A percentile compares a stretch with the other conserved stretches of the same genome.
phyloP scores from a whole-genome alignment of 2,329 filamentous ascomycete genomes.

The Fusarium armeniacum region DNA sequence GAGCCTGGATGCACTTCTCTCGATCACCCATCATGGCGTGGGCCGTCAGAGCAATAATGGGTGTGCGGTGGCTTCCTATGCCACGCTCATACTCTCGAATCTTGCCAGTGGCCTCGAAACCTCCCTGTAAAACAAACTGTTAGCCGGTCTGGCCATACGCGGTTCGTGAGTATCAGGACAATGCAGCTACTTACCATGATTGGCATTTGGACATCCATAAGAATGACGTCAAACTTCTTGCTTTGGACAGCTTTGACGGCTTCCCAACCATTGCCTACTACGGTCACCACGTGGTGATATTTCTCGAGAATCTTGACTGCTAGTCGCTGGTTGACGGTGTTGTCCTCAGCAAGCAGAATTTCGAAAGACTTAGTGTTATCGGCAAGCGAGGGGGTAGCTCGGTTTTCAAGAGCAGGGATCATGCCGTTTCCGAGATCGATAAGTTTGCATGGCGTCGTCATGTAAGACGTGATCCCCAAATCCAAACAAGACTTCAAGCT shows the following conservation, averaged over 20 bases:
- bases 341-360: constrained; percentile 95
- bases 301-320: constrained; percentile 98
- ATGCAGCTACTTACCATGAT: constrained; percentile 78
- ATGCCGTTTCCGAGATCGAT: constrained; percentile 97
- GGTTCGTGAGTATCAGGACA: not conserved
- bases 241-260: constrained; percentile 93
- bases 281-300: constrained; percentile 91
- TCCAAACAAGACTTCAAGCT: constrained; percentile 94
- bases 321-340: constrained; percentile 94
- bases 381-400: constrained; percentile 89
- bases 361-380: constrained; percentile 97
- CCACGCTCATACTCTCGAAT: constrained; percentile 95
- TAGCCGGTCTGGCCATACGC: constrained; percentile 48
- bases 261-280: constrained; percentile 94
- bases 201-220: constrained; percentile 99
- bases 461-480: constrained; percentile 97
- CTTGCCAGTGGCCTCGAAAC: constrained; percentile 96
- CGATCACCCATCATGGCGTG: constrained; percentile 99
- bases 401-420: constrained; percentile 93
- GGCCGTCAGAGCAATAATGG: constrained; percentile 95
- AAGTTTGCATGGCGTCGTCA: constrained; percentile 95
- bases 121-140: constrained; percentile 72
- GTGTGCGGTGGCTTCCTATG: constrained; percentile 83
- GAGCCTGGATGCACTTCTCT: constrained; percentile 97
- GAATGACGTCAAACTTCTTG: constrained; percentile 93